Base-by-base conservation (phyloP, 768 basidiomycete species). In the Suillus plorans region DNA sequence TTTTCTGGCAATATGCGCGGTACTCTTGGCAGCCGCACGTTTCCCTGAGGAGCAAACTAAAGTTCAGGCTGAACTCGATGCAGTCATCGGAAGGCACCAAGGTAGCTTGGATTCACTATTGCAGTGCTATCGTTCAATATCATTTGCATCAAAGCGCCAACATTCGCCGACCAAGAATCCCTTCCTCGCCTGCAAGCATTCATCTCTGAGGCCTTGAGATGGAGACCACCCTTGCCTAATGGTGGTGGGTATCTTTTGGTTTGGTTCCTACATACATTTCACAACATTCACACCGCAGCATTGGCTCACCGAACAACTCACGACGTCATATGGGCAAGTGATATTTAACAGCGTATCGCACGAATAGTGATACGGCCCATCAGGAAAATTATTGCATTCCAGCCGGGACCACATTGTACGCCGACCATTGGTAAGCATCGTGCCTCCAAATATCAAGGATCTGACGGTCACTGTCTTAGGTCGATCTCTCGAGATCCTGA, bases 231-330 rank as follows among this genome's bases (percentile, higher is more conserved):
- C 9, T 10, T 10, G 36, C 36, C 36, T 0, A 49, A 66, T 6
- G 78, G 81, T 79, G 60, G 16, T 69, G 76, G 59, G 67, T 66
- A 58, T 28, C 14, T 50, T 34, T 13, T 44, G 5, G 4, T 16
- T 49, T 44, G n/a, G 14, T 57, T 8, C 9, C 34, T 39, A 47
- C 10, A 9, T 28, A 47, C 10, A 5, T 20, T 56, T 5, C 62
- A 65, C 22, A 41, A 12, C 5, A 60, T 53, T n/a, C 22, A 22
- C 10, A 41, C 22, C 18, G 9, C 12, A 70, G 87, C 86, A 0
- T 85, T 88, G 59, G 77, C 85, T 0, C 89, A 89, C 66, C 82
- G 82, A 53, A 82, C 87, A 0, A 89, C 84, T 1, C 83, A 82
- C 60, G 87, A 89, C 64, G 80, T 90, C 45, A 71, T 85, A 28